Base-by-base conservation (phyloP, 768 basidiomycete species). In the Trametes coccinea region DNA sequence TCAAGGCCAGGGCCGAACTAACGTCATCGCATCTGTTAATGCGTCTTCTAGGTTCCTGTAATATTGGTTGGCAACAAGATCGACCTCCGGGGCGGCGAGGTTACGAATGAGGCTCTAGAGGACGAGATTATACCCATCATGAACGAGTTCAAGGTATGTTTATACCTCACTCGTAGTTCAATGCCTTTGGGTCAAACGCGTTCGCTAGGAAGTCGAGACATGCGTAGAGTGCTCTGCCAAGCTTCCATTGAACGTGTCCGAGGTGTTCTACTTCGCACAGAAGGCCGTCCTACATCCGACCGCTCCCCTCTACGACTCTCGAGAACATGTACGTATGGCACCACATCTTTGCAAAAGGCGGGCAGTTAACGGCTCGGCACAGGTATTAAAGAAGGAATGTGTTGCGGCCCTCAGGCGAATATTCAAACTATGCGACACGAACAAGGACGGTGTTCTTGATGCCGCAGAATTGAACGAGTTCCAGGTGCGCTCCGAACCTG, bases 31-130 rank as follows among this genome's bases (percentile, higher is more conserved):
- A 29, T 29, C 10, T 45, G 30, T 49, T 57, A 10, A 46, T 2
- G 5, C 7, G 14, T 7, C 30, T 33, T 11, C 2, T 65, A 96
- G 94, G 88, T 98, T 6, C 96, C 96, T 5, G 95, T 98, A 43
- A 96, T 99, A 64, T 82, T 99, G 34, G 93, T 98, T 29, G 96
- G 96, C 55, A 99, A 99, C 79, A 99, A 98, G 79, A 99, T 98
- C 48, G 96, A 99, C 75, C 75, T 98, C 50, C 82, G 96, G 16
- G 94, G 93, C 4, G 95, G 95, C 2, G 86, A 92, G 70, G 93
- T 98, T 43, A 94, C 95, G 30, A 96, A 97, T 69, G 88, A 96
- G 71, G 93, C 90, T 2, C 76, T 99, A 62, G 94, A 96, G 74
- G 93, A 90, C 63, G 96, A 98, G 75, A 95, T 98, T 65, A 75